Conservation (phyloP, 192 early-diverging fungal species). For the Gamsiella multidivaricata region DNA sequence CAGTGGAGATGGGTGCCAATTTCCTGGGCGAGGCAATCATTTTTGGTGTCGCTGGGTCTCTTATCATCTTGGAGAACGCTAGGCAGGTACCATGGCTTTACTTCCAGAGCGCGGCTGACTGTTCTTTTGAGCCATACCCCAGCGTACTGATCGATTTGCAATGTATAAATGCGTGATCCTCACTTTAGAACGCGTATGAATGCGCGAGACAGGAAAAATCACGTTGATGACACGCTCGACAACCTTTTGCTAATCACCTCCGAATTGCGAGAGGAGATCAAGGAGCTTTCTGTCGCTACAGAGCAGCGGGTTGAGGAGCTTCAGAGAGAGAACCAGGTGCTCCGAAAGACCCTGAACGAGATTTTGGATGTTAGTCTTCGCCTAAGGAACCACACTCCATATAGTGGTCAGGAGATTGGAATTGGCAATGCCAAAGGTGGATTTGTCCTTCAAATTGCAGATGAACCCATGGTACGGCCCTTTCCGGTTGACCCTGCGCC, state of each 20-base stretch:
- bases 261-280: constrained; percentile 57
- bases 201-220: constrained; percentile 60
- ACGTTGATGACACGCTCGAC: constrained; percentile 66
- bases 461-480: constrained; percentile 35
- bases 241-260: constrained; percentile 58
- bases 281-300: constrained; percentile 24
- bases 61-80: constrained; percentile 77
- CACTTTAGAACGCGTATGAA: constrained; percentile 56
- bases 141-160: too few species aligned
- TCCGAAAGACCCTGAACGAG: constrained; percentile 61
- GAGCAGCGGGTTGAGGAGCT: constrained; percentile 53
- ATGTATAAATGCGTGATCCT: too few species aligned
- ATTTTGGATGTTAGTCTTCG: constrained; percentile 61
- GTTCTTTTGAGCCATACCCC: too few species aligned
- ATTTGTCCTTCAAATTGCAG: constrained; percentile 48
- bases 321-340: constrained; percentile 53
- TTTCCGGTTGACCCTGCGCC: constrained; percentile 29
- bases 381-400: constrained; percentile 58
- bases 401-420: constrained; percentile 50
- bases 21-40: constrained; percentile 83
- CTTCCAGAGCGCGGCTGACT: too few species aligned
- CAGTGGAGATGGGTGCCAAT: constrained; percentile 84
- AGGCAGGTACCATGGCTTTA: constrained; percentile 58
- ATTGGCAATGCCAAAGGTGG: constrained; percentile 40
- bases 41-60: constrained; percentile 77